A percentile compares a stretch with the other conserved stretches of the same genome.
Conservation (phyloP, 768 basidiomycete genomes). For the Boletus speciosus region DNA sequence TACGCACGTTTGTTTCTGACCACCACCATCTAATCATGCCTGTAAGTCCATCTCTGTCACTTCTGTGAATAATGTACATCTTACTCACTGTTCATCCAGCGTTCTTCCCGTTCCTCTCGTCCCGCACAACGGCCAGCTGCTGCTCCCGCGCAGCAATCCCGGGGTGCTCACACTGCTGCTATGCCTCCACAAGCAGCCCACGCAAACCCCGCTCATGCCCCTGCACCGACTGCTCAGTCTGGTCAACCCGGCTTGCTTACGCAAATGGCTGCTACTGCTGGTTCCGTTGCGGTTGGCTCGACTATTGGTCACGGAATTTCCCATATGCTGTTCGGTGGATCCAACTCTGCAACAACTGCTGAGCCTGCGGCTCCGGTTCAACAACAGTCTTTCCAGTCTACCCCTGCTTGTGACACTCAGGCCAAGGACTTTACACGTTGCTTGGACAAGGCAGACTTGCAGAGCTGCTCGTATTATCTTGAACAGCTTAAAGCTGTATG, state of each 20-base stretch:
- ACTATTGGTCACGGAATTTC: constrained; percentile 89
- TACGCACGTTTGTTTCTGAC: constrained; percentile 14
- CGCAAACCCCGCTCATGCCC: constrained; percentile 40
- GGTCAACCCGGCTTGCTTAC: constrained; percentile 69
- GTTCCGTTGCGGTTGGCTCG: constrained; percentile 85
- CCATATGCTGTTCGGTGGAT: constrained; percentile 83
- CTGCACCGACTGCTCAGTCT: constrained; percentile 38
- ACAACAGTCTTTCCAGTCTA: constrained; percentile 43
- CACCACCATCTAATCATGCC: constrained; percentile 40
- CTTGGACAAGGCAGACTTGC: constrained; percentile 75
- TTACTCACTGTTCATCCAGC: constrained; percentile 38
- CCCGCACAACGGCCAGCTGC: constrained; percentile 51
- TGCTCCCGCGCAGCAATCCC: constrained; percentile 44
- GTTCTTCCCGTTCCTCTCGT: constrained; percentile 75
- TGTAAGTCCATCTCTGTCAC: constrained; percentile 33
- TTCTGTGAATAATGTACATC: background rate
- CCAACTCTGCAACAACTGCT: constrained; percentile 39
- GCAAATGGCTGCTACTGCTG: constrained; percentile 89
- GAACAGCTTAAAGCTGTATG: constrained; percentile 85
- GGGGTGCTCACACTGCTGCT: constrained; percentile 48
- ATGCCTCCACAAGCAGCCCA: constrained; percentile 41
- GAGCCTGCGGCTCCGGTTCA: constrained; percentile 49
- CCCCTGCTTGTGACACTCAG: constrained; percentile 65
- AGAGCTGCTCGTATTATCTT: constrained; percentile 81
- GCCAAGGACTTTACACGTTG: constrained; percentile 89